Conservation (phyloP, 352 stramenopile genomes). For the Globisporangium perplexum region DNA sequence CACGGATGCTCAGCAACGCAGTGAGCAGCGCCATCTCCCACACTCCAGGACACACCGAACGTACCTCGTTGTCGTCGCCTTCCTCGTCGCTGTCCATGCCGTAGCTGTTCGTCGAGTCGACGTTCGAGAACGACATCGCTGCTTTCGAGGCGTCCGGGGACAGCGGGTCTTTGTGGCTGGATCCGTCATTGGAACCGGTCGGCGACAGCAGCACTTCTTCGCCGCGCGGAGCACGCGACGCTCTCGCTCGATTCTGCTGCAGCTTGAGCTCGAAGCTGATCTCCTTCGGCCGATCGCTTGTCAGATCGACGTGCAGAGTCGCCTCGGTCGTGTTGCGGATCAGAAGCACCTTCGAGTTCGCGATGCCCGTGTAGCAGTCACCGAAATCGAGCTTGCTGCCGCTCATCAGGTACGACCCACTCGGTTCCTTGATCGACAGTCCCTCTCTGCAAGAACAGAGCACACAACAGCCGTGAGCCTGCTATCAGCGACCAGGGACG, state of each 20-base stretch:
- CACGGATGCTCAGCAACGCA: neutral
- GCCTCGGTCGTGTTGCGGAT: slow-evolving; percentile 84
- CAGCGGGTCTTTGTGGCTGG: slow-evolving; percentile 59
- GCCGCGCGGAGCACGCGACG: slow-evolving; percentile 42
- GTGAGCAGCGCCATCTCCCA: neutral
- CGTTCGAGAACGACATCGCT: slow-evolving; percentile 45
- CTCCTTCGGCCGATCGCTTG: slow-evolving; percentile 84
- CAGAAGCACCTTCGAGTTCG: slow-evolving; percentile 76
- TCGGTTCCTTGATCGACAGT: slow-evolving; percentile 82
- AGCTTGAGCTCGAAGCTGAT: slow-evolving; percentile 86
- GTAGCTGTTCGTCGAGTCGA: slow-evolving; percentile 38
- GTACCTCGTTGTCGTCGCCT: slow-evolving; percentile 78
- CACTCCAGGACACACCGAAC: neutral
- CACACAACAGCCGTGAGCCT: neutral
- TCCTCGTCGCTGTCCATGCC: slow-evolving; percentile 82
- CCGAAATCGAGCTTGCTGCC: slow-evolving; percentile 86
- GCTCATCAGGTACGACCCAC: slow-evolving; percentile 79
- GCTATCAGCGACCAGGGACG: neutral
- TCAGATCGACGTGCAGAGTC: slow-evolving; percentile 78
- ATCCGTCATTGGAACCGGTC: slow-evolving; percentile 65
- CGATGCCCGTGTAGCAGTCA: slow-evolving; percentile 82
- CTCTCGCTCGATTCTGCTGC: slow-evolving; percentile 59
- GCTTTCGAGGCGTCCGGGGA: slow-evolving; percentile 55
- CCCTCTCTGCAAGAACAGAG: slow-evolving; percentile 49
- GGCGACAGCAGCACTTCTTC: slow-evolving; percentile 71